A percentile compares a stretch with the other conserved stretches of the same genome.
These are phyloP conservation scores for Talaromyces marneffei DNA, from an alignment of 2,329 filamentous ascomycete species.

Conservation along the genomic window DNA sequence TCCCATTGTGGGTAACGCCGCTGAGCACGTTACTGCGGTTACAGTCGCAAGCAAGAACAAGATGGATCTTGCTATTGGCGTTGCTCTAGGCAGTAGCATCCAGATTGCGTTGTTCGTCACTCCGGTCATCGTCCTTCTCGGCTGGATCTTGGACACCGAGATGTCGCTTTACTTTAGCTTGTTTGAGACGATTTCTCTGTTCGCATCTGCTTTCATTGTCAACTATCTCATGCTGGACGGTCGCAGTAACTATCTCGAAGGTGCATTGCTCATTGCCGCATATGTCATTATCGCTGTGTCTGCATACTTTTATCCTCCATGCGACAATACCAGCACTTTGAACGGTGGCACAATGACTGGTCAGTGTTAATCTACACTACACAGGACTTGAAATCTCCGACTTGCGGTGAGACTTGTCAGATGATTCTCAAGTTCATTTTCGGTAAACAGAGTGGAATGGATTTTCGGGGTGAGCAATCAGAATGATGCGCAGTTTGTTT, in stretches of 20 bases:
- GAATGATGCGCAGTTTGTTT: background rate
- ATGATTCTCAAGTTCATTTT: background rate
- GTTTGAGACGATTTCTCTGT: slow-evolving; percentile 83
- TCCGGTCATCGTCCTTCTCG: slow-evolving; percentile 64
- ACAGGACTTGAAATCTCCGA: background rate
- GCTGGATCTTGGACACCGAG: slow-evolving; percentile 61
- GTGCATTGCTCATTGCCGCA: slow-evolving; percentile 57
- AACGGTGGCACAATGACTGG: slow-evolving; percentile 18
- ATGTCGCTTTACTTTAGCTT: slow-evolving; percentile 80
- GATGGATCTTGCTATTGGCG: slow-evolving; percentile 68
- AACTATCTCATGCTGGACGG: slow-evolving; percentile 84
- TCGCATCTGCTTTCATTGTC: slow-evolving; percentile 77
- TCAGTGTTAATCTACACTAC: background rate
- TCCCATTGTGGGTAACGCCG: slow-evolving; percentile 67
- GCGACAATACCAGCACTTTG: slow-evolving; percentile 40
- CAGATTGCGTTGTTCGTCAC: slow-evolving; percentile 68
- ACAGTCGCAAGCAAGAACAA: slow-evolving; percentile 69
- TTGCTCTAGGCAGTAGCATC: slow-evolving; percentile 64
- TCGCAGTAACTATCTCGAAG: slow-evolving; percentile 80
- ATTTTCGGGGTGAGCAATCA: background rate
- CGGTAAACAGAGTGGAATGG: background rate
- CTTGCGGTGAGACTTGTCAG: background rate
- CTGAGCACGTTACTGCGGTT: slow-evolving; percentile 68
- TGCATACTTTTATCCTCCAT: slow-evolving; percentile 60
- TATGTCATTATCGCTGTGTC: slow-evolving; percentile 64